phyloP scores from a whole-genome alignment of 2,329 filamentous ascomycete species.

The Phyllosticta citriasiana region DNA sequence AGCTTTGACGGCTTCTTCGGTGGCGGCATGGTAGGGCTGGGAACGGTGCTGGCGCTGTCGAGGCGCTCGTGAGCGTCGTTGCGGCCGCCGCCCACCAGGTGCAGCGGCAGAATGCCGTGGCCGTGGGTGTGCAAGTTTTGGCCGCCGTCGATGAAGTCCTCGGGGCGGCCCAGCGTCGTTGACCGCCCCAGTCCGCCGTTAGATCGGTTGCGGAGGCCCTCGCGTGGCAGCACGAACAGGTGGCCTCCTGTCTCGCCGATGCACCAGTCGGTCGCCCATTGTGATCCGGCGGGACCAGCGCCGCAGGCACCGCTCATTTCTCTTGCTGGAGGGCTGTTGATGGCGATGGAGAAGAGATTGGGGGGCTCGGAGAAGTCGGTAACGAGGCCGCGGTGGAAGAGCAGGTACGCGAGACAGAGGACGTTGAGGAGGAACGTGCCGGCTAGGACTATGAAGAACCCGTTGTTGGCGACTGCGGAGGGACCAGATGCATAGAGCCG shows the following conservation, averaged over 20 bases:
- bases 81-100: not conserved
- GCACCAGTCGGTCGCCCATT: constrained; percentile 6
- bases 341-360: constrained; percentile 61
- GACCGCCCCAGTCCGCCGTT: not conserved
- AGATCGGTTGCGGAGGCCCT: not conserved
- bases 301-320: constrained; percentile 5
- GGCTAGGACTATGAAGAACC: constrained; percentile 58
- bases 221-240: constrained; percentile 5
- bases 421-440: constrained; percentile 59
- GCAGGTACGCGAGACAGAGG: constrained; percentile 54
- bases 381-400: constrained; percentile 51
- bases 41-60: not conserved
- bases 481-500: constrained; percentile 64
- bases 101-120: not conserved
- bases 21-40: not conserved
- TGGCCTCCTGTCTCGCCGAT: constrained; percentile 7
- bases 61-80: not conserved
- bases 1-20: not conserved
- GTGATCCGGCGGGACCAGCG: not conserved
- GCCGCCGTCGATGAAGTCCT: not conserved
- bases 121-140: not conserved
- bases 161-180: not conserved
- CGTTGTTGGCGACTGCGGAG: constrained; percentile 47
- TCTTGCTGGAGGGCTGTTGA: constrained; percentile 48
- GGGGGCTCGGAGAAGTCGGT: constrained; percentile 72